Percentiles rank a stretch among this genome's conserved stretches.
Evolutionary conservation across 2,329 filamentous ascomycete genomes (phyloP).

Genomic region (Orbilia ellipsospora): DNA sequence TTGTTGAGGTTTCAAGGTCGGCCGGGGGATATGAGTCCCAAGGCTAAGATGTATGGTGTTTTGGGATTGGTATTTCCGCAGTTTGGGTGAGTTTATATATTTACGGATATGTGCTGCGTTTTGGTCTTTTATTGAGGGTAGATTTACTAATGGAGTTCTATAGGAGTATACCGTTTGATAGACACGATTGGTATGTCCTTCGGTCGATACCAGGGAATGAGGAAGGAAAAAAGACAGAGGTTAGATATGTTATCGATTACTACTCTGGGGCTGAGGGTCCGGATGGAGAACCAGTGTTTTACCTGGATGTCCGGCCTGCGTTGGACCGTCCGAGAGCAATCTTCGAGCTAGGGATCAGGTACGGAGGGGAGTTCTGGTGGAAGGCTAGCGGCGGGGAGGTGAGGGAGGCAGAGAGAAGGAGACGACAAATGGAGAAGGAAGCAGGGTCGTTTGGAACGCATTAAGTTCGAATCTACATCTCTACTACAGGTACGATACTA

Average conservation of each 20-base stretch:
- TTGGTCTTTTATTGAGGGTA: not conserved
- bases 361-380: slow-evolving; percentile 96
- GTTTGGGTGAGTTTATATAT: slow-evolving; percentile 73
- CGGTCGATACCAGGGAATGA: slow-evolving; percentile 76
- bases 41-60: slow-evolving; percentile 84
- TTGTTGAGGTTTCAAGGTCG: slow-evolving; percentile 88
- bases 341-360: slow-evolving; percentile 83
- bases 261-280: slow-evolving; percentile 85
- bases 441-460: slow-evolving; percentile 7
- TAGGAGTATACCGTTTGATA: slow-evolving; percentile 80
- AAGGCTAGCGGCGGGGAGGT: slow-evolving; percentile 79
- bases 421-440: slow-evolving; percentile 57
- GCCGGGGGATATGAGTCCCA: slow-evolving; percentile 89
- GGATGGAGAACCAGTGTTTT: slow-evolving; percentile 93
- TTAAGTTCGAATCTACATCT: not conserved
- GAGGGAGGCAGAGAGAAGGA: slow-evolving; percentile 64
- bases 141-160: slow-evolving; percentile 7
- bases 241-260: slow-evolving; percentile 97
- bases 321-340: slow-evolving; percentile 82
- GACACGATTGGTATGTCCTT: slow-evolving; percentile 96
- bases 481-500: no score
- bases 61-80: slow-evolving; percentile 83
- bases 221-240: slow-evolving; percentile 56
- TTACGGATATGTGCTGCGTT: not conserved
- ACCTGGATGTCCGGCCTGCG: slow-evolving; percentile 90